These are phyloP conservation scores for Inga leiocalycina DNA, from an alignment of 306 rosid genomes.

Conservation along the genomic window DNA sequence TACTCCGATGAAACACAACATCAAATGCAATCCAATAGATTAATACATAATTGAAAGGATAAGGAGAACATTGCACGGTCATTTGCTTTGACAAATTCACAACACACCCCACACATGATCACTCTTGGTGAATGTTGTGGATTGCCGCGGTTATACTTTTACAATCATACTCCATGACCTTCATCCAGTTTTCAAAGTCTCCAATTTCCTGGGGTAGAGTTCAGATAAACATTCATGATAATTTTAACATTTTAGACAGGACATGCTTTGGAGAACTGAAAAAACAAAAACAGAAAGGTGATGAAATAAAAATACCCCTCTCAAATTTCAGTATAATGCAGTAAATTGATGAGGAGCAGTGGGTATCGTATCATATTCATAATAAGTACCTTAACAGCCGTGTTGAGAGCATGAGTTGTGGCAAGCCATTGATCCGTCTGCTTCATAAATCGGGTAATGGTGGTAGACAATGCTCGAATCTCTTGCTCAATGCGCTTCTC, in stretches of 20 bases:
- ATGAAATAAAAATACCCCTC: neutral
- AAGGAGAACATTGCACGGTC: slow-evolving; percentile 31
- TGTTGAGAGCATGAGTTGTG: slow-evolving; percentile 72
- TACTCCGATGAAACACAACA: slow-evolving; percentile 10
- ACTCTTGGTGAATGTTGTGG: slow-evolving; percentile 60
- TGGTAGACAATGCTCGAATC: slow-evolving; percentile 63
- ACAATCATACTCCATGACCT: slow-evolving; percentile 64
- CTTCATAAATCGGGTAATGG: slow-evolving; percentile 67
- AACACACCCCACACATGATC: slow-evolving; percentile 36
- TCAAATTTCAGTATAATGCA: neutral
- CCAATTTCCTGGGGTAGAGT: slow-evolving; percentile 58
- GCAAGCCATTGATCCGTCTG: slow-evolving; percentile 93
- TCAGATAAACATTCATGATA: neutral
- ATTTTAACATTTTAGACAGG: slow-evolving; percentile 14
- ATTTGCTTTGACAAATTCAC: slow-evolving; percentile 20
- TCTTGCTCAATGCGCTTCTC: slow-evolving; percentile 87
- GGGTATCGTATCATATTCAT: neutral
- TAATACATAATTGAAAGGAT: slow-evolving; percentile 21
- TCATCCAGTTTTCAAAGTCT: slow-evolving; percentile 76
- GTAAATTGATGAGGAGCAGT: neutral
- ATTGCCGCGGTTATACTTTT: slow-evolving; percentile 66
- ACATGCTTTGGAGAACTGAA: slow-evolving; percentile 1
- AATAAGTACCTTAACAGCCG: slow-evolving; percentile 68
- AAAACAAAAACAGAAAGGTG: neutral
- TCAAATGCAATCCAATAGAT: slow-evolving; percentile 10